Evolutionary conservation across 768 basidiomycete genomes (phyloP), one percentile per base, ranked within the genome.

Genomic region (Mycena alexandri): DNA sequence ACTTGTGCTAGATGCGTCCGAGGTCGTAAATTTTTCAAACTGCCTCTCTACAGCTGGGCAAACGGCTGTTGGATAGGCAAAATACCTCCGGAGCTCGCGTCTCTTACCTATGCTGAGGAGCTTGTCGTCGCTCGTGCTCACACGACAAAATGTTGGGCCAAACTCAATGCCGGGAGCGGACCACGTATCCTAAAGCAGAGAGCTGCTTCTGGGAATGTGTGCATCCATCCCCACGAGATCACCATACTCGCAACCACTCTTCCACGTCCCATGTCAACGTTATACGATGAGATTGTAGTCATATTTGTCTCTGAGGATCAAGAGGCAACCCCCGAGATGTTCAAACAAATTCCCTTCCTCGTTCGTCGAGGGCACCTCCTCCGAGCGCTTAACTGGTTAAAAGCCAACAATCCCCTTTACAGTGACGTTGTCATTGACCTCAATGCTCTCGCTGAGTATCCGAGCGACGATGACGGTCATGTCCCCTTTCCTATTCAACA

Each of bases 211-310:
- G 69, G 69, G 0, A 72, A 72, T 59, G 71, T 67, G 16, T 70
- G 71, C 44, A 54, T 68, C 17, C 63, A 68, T 47, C 70, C 67
- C 9, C 72, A 73, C 12, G 67, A 71, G 25, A 59, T 65, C 24
- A 13, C 57, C 4, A 59, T 42, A 6, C 13, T 60, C 21, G 43
- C 44, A 3, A 46, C n/a, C 12, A 1, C 8, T 33, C 52, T 67
- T 46, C 67, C 71, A 8, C 67, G 51, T 11, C 70, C 52, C 16
- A 34, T 53, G 52, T 53, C 52, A 8, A 12, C 33, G 9, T 34
- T 53, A 8, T 47, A 47, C 11, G 57, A 58, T 19, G 57, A 47
- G 16, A 58, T 58, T n/a, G 43, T 46, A 3, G 42, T 58, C 9
- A 47, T 58, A 9, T 47, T 58, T 47, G 57, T 58, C 7, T 58